Evolutionary conservation across 1,139 yeast species (phyloP).

Genomic region (Saccharomycopsis phalli): DNA sequence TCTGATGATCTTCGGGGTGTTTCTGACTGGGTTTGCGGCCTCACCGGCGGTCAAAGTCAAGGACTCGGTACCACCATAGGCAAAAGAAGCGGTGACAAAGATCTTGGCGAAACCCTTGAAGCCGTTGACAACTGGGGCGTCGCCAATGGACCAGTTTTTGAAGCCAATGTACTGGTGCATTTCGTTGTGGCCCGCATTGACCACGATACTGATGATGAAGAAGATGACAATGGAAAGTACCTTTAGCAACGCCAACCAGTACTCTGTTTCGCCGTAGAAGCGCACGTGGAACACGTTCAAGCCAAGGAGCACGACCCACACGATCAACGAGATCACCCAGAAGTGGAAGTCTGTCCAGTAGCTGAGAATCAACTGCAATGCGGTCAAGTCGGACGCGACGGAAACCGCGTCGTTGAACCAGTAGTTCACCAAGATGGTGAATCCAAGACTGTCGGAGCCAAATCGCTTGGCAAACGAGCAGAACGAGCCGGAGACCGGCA

Average conservation of each 20-base stretch:
- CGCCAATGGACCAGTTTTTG: conserved; percentile 40
- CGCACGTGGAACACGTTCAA: conserved; percentile 48
- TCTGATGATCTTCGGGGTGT: conserved; percentile 49
- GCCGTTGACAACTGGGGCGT: conserved; percentile 37
- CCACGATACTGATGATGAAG: conserved; percentile 39
- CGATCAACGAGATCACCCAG: conserved; percentile 48
- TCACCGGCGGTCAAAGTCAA: conserved; percentile 63
- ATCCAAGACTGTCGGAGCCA: conserved; percentile 55
- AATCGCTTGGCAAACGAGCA: conserved; percentile 49
- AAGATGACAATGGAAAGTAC: conserved; percentile 46
- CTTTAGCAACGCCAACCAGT: conserved; percentile 56
- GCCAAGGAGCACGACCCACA: conserved; percentile 46
- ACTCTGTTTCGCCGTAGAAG: conserved; percentile 58
- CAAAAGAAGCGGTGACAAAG: conserved; percentile 53
- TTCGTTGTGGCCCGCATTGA: conserved; percentile 38
- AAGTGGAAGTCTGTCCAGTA: conserved; percentile 58
- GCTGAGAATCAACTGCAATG: conserved; percentile 46
- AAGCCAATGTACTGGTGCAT: conserved; percentile 39
- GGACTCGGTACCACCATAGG: conserved; percentile 62
- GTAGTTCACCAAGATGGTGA: conserved; percentile 53
- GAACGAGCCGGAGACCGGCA: conserved; percentile 60
- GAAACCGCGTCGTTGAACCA: conserved; percentile 60
- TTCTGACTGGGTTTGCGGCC: conserved; percentile 47
- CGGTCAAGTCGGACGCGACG: conserved; percentile 54
- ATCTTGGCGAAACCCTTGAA: conserved; percentile 33